Base-by-base conservation (phyloP, 805 yeast genomes). In the Phaffomyces thermotolerans region DNA sequence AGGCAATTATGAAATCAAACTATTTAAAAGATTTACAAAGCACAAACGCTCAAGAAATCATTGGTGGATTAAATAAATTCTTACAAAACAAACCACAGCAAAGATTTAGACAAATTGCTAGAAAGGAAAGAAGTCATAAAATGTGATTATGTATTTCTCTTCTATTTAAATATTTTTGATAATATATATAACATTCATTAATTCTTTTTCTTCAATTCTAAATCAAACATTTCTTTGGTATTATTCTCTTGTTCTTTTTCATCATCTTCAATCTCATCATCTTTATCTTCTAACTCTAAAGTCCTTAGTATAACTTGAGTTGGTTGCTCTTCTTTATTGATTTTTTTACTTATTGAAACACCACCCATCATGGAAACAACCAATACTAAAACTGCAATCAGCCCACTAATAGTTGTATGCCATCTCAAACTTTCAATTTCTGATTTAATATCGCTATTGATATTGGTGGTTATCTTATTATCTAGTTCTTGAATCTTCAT, bases 351-450 rank as follows among this genome's bases (percentile, higher is more conserved):
- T 22, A 64, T 52, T 20, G 61, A 71, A 38, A 61, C 73, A 37
- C 80, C 76, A 51, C 79, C 75, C 62, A 85, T 71, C 5, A 81
- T 70, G 20, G 78, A 69, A 43, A 78, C 75, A 2, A 85, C 85
- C 49, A 83, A 71, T 1, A 80, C 68, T 20, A 84, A 63, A 30
- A 89, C 81, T 2, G 93, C 86, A 36, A 85, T 69, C 30, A 93
- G 67, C 9, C 97, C 97, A 60, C 93, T 76, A 44, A 96, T 72
- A 2, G 96, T 89, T 37, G 91, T 78, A 57, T 87, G 88, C 99
- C 99, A 91, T 54, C 98, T 72, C 48, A 91, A 71, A 46, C 81
- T 78, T 64, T 91, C 99, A 45, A 88, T 85, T 44, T 88, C 93
- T 0, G 93, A 81, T 57, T 87, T 78, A 59, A 89, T 75, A 8